Evolutionary conservation across 2,329 filamentous ascomycete species (phyloP).

Genomic region (Diaporthe citrichinensis): DNA sequence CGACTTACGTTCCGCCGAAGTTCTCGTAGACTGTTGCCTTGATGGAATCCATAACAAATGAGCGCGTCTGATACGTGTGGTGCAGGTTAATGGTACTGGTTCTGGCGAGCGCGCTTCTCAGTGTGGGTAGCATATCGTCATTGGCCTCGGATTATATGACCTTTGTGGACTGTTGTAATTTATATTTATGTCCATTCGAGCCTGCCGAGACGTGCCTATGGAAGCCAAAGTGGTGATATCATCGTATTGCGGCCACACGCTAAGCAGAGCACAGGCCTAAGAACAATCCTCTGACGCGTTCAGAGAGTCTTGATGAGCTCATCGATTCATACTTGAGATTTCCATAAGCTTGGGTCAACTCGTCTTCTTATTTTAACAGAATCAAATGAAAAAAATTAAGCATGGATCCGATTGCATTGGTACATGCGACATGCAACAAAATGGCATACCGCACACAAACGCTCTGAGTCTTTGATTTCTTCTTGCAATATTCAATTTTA

Average conservation of each 20-base stretch:
- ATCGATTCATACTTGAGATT: neutral
- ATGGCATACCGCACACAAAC: neutral
- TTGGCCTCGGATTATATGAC: no score
- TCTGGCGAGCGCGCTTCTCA: neutral
- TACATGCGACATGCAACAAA: neutral
- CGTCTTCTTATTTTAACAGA: no score
- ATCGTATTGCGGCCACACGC: constrained; percentile 1
- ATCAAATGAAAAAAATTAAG: no score
- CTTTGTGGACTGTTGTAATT: no score
- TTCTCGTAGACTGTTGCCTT: constrained; percentile 40
- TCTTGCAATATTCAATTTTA: neutral
- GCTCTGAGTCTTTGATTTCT: neutral
- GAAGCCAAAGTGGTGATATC: constrained; percentile 37
- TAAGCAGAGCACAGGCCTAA: neutral
- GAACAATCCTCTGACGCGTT: neutral
- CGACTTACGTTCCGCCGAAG: constrained; percentile 46
- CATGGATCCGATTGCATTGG: neutral
- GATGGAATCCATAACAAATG: constrained; percentile 22
- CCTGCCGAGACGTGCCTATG: neutral
- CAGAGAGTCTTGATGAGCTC: constrained; percentile 7
- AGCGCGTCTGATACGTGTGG: neutral
- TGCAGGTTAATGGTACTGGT: neutral
- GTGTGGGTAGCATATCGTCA: neutral
- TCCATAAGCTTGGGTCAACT: neutral
- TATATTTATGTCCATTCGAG: neutral